Base-by-base conservation (phyloP, 371 early-diverging fungal species). In the Mucor piriformis region DNA sequence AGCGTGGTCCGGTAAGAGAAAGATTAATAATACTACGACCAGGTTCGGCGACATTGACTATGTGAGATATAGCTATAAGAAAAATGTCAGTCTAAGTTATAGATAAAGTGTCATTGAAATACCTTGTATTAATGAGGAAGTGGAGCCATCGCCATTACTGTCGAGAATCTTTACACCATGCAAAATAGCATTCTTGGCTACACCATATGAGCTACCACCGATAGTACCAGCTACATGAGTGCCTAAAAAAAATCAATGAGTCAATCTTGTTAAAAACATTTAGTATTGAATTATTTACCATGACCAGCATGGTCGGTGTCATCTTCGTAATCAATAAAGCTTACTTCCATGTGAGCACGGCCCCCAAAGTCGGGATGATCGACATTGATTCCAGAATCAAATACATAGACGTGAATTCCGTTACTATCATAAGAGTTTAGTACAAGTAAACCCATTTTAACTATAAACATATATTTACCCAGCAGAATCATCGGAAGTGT, bases 281-380 rank as follows among this genome's bases (percentile, higher is more conserved):
- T n/a, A n/a, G n/a, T n/a, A 16, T 21, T 1, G 8, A 29, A 8
- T 34, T 10, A 21, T 24, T 54, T 70, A 74, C 82, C 82, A 56
- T 86, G 86, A 35, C 86, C 86, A 37, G 80, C 73, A 20, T 54
- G 59, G 48, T 86, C 86, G 0, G 48, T 54, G 10, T 63, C 66
- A 15, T 54, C 62, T 53, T 83, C 84, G 32, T 67, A 69, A 8
- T 63, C 44, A 27, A 86, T 70, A 61, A 85, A 86, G 44, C 83
- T 90, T 33, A 79, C 81, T 21, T 90, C 94, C 65, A 75, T 76
- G 42, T 56, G 66, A 33, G 95, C 97, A 66, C 95, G 87, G 12
- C 91, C 93, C 50, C 77, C 79, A 60, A 97, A 90, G 53, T 97
- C 96, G 18, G 70, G 72, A 73, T 95, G 94, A 3, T 61, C 63